These are phyloP conservation scores for Lophiostoma macrostomum DNA, from an alignment of 495 filamentous ascomycete genomes.

Conservation along the genomic window DNA sequence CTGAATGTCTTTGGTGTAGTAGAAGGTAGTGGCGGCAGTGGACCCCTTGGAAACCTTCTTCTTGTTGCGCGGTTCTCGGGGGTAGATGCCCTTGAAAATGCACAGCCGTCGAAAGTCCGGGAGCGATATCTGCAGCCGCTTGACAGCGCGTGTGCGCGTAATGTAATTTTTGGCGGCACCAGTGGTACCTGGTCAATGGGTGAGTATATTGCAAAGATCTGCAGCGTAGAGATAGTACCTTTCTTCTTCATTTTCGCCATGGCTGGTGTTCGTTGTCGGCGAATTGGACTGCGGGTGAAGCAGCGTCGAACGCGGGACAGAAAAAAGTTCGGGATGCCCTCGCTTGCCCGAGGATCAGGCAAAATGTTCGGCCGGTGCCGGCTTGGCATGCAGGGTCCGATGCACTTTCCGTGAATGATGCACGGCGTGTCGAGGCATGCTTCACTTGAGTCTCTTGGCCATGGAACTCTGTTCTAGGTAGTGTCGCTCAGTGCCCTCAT, in stretches of 20 bases:
- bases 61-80: slow-evolving; percentile 90
- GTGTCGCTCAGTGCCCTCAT: no score
- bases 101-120: slow-evolving; percentile 96
- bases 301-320: slow-evolving; percentile 16
- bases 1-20: slow-evolving; percentile 98
- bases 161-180: slow-evolving; percentile 98
- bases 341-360: slow-evolving; percentile 8
- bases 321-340: slow-evolving; percentile 22
- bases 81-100: slow-evolving; percentile 99
- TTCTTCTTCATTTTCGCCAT: slow-evolving; percentile 99
- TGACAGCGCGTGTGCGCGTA: slow-evolving; percentile 90
- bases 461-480: no score
- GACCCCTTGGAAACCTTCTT: slow-evolving; percentile 93
- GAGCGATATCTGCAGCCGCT: slow-evolving; percentile 94
- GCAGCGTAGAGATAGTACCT: slow-evolving; percentile 47
- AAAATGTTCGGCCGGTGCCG: slow-evolving; percentile 1
- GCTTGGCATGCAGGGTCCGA: background rate
- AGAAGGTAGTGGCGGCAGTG: slow-evolving; percentile 90
- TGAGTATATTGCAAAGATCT: slow-evolving; percentile 11
- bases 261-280: no score
- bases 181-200: slow-evolving; percentile 62
- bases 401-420: no score
- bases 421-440: no score
- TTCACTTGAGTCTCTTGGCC: background rate
- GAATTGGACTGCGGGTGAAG: background rate